These are phyloP conservation scores for Candida sanyaensis DNA, from an alignment of 1,139 yeast species.

Conservation along the genomic window DNA sequence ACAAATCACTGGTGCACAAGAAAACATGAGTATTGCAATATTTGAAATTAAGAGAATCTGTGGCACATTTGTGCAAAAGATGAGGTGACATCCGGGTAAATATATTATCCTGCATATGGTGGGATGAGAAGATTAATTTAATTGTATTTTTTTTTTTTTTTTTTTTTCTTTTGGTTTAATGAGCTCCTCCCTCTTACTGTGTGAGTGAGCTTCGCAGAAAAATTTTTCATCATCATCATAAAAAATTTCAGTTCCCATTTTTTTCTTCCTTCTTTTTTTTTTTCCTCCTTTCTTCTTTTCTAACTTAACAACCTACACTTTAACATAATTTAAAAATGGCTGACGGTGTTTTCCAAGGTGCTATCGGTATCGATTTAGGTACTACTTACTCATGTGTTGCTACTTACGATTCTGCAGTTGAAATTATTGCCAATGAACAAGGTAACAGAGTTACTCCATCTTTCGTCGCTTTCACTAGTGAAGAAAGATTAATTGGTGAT, in stretches of 20 bases:
- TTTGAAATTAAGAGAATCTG: conserved; percentile 4
- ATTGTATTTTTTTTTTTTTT: neutral
- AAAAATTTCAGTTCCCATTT: conserved; percentile 16
- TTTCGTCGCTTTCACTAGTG: conserved; percentile 95
- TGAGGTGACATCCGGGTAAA: conserved; percentile 3
- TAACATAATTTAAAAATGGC: conserved; percentile 55
- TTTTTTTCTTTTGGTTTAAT: neutral
- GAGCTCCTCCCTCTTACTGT: conserved; percentile 1
- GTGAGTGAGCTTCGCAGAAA: conserved; percentile 8
- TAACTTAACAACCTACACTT: conserved; percentile 14
- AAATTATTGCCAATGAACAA: conserved; percentile 97
- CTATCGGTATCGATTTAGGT: conserved; percentile 99
- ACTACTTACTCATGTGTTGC: conserved; percentile 99
- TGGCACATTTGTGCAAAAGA: neutral
- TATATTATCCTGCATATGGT: neutral
- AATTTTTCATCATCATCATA: conserved; percentile 18
- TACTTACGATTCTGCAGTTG: conserved; percentile 85
- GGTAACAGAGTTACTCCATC: conserved; percentile 99
- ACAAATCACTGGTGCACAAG: conserved; percentile 6
- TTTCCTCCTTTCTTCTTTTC: conserved; percentile 15
- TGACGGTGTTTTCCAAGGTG: conserved; percentile 99
- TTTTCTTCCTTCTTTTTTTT: conserved; percentile 15
- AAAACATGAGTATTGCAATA: conserved; percentile 7
- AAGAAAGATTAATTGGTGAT: conserved; percentile 98
- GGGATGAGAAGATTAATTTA: neutral